A percentile compares a stretch with the other conserved stretches of the same genome.
These are phyloP conservation scores for Chytridiales sp. DNA, from an alignment of 371 early-diverging fungal species.

Conservation along the genomic window DNA sequence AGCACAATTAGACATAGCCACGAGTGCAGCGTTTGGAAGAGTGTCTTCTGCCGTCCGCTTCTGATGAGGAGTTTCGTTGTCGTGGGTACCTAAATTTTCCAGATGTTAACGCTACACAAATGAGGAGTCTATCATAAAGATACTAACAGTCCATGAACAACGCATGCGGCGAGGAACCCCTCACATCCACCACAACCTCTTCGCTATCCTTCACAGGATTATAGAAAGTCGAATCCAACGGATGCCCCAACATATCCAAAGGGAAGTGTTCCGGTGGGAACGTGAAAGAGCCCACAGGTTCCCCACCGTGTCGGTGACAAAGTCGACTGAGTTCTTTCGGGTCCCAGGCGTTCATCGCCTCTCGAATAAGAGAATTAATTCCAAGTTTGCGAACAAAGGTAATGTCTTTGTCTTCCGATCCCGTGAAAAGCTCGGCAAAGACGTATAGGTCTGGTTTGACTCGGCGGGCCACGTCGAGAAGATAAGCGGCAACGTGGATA, in stretches of 20 bases:
- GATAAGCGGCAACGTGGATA: constrained; percentile 86
- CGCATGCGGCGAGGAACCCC: constrained; percentile 76
- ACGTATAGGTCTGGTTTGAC: constrained; percentile 91
- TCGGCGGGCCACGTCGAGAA: constrained; percentile 83
- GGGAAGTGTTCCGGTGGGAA: constrained; percentile 48
- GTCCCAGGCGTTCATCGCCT: constrained; percentile 97
- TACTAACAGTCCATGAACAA: constrained; percentile 89
- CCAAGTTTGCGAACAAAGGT: constrained; percentile 88
- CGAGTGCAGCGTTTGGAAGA: constrained; percentile 86
- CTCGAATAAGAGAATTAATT: constrained; percentile 92
- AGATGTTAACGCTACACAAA: neutral
- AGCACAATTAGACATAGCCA: constrained; percentile 86
- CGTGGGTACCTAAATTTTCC: constrained; percentile 72
- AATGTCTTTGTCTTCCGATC: constrained; percentile 86
- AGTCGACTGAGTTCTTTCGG: constrained; percentile 83
- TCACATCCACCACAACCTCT: constrained; percentile 53
- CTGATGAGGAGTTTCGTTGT: constrained; percentile 94
- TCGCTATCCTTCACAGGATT: constrained; percentile 33
- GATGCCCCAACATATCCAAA: constrained; percentile 49
- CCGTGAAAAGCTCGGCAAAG: constrained; percentile 95
- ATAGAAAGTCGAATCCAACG: constrained; percentile 31
- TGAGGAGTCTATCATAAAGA: neutral
- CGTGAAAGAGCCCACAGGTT: constrained; percentile 61
- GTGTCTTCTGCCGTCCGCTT: constrained; percentile 86
- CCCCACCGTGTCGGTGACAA: constrained; percentile 86